Percentiles rank a stretch among this genome's conserved stretches.
Conservation (phyloP, 495 filamentous ascomycete genomes). For the Eremomyces bilateralis region DNA sequence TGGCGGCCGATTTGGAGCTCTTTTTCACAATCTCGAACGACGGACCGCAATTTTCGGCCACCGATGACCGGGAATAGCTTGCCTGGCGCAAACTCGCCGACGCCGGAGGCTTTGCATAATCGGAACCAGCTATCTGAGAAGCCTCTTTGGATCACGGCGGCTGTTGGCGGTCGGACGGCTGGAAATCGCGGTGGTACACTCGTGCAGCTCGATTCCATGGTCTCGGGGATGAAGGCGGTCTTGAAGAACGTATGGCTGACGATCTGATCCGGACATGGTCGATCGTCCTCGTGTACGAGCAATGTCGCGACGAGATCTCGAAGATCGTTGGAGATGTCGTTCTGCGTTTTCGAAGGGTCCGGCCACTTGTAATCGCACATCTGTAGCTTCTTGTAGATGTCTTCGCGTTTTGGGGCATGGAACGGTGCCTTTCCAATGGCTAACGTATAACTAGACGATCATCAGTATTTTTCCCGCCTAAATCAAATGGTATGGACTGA, state of each 20-base stretch:
- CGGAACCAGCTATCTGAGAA: slow-evolving; percentile 20
- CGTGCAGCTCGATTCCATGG: slow-evolving; percentile 13
- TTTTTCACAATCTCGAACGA: slow-evolving; percentile 18
- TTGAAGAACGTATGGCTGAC: slow-evolving; percentile 23
- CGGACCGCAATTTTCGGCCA: slow-evolving; percentile 16
- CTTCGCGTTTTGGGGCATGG: slow-evolving; percentile 21
- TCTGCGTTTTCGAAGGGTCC: slow-evolving; percentile 15
- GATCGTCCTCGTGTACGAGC: slow-evolving; percentile 20
- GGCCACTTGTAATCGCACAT: slow-evolving; percentile 21
- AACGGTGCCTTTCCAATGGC: slow-evolving; percentile 23
- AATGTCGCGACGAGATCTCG: slow-evolving; percentile 18
- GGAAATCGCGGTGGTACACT: slow-evolving; percentile 18
- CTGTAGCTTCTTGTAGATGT: slow-evolving; percentile 23
- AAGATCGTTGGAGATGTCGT: slow-evolving; percentile 20
- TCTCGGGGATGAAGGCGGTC: slow-evolving; percentile 17
- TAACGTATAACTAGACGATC: slow-evolving; percentile 18
- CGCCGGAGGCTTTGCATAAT: slow-evolving; percentile 19
- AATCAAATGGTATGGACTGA: slow-evolving; percentile 23
- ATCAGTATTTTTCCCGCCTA: too few species aligned
- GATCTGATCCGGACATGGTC: slow-evolving; percentile 20
- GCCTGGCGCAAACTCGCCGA: slow-evolving; percentile 19
- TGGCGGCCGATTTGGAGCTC: slow-evolving; percentile 17
- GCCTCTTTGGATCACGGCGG: slow-evolving; percentile 16
- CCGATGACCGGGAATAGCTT: slow-evolving; percentile 17
- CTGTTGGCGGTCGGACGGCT: slow-evolving; percentile 15